Evolutionary conservation across 2,329 filamentous ascomycete genomes (phyloP).

Genomic region (Basipetospora chlamydospora): DNA sequence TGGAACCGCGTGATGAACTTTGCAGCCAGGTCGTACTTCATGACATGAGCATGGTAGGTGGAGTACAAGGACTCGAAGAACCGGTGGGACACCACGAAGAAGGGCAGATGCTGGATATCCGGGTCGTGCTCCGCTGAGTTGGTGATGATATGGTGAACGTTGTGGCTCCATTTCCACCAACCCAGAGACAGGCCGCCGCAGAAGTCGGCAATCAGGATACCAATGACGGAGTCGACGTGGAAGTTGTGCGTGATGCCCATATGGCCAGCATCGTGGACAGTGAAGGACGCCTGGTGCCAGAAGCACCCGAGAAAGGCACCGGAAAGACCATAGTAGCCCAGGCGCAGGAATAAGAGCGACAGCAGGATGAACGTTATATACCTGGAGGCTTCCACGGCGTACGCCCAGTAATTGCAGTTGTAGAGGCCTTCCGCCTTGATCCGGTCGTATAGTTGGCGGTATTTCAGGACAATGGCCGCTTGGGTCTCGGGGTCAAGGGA

Average conservation of each 20-base stretch:
- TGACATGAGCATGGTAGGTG: conserved; percentile 69
- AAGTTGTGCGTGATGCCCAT: conserved; percentile 96
- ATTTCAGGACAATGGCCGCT: conserved; percentile 61
- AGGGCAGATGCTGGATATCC: conserved; percentile 82
- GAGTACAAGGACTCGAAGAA: conserved; percentile 60
- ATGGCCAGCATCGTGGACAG: conserved; percentile 87
- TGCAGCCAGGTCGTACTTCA: conserved; percentile 64
- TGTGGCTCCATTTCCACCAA: conserved; percentile 97
- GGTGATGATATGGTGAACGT: conserved; percentile 92
- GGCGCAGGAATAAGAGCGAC: conserved; percentile 45
- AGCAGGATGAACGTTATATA: conserved; percentile 50
- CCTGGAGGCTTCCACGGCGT: conserved; percentile 58
- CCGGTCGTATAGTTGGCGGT: conserved; percentile 59
- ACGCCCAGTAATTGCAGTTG: conserved; percentile 69
- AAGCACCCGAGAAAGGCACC: conserved; percentile 64
- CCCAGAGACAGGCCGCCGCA: conserved; percentile 78
- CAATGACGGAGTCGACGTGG: conserved; percentile 67
- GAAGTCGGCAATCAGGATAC: conserved; percentile 81
- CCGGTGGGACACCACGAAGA: conserved; percentile 76
- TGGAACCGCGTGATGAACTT: conserved; percentile 59
- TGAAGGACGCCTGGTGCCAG: conserved; percentile 93
- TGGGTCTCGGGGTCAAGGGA: conserved; percentile 61
- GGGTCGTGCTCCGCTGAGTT: conserved; percentile 93
- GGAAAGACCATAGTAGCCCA: conserved; percentile 53
- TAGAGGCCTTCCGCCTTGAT: conserved; percentile 66